phyloP scores from a whole-genome alignment of 805 yeast genomes.

The Zygosaccharomyces gambellarensis region DNA sequence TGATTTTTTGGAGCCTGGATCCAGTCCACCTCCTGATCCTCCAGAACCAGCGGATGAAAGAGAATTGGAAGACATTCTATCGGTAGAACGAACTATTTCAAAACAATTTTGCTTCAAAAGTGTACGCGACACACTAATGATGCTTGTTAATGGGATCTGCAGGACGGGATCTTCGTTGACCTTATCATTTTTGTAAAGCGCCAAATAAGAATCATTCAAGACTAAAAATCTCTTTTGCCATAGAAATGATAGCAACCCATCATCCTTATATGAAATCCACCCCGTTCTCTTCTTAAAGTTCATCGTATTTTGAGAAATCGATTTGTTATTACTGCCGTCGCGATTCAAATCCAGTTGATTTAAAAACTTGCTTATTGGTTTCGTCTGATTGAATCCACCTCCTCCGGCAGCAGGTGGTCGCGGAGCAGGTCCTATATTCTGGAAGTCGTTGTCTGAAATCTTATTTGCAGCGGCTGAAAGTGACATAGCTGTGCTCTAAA shows the following conservation, averaged over 20 bases:
- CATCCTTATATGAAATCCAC: slow-evolving; percentile 91
- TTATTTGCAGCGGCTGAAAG: slow-evolving; percentile 43
- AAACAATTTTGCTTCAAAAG: slow-evolving; percentile 75
- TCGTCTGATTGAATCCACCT: slow-evolving; percentile 35
- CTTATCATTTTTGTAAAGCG: slow-evolving; percentile 65
- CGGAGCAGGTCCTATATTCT: slow-evolving; percentile 55
- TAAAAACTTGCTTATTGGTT: slow-evolving; percentile 35
- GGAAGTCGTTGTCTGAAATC: slow-evolving; percentile 44
- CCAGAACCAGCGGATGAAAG: slow-evolving; percentile 13
- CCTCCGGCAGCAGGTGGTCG: slow-evolving; percentile 39
- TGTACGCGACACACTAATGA: slow-evolving; percentile 59
- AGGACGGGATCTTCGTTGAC: slow-evolving; percentile 42
- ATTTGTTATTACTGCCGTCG: slow-evolving; percentile 27
- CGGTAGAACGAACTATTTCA: slow-evolving; percentile 59
- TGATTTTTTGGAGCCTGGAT: slow-evolving; percentile 45
- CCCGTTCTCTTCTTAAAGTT: slow-evolving; percentile 42
- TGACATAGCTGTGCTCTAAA: slow-evolving; percentile 31
- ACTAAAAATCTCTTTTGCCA: slow-evolving; percentile 90
- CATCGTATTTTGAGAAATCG: slow-evolving; percentile 13
- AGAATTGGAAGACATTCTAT: slow-evolving; percentile 25
- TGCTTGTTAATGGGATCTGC: slow-evolving; percentile 53
- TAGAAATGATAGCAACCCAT: slow-evolving; percentile 79
- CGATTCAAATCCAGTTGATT: slow-evolving; percentile 33
- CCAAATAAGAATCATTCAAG: slow-evolving; percentile 66
- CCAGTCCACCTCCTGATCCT: slow-evolving; percentile 14